phyloP scores from a whole-genome alignment of 2,329 filamentous ascomycete genomes.

The Septoria petroselini region DNA sequence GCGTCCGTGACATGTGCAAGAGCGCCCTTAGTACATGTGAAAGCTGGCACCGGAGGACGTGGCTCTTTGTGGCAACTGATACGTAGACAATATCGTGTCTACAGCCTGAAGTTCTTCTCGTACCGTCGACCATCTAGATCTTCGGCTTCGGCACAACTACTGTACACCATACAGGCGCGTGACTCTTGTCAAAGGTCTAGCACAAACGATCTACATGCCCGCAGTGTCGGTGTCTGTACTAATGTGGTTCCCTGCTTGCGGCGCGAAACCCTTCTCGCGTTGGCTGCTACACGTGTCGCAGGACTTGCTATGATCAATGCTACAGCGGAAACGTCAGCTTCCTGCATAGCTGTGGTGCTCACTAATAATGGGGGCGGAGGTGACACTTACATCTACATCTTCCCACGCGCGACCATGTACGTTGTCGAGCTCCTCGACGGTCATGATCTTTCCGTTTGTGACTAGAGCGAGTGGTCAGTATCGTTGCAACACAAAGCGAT shows the following conservation, averaged over 20 bases:
- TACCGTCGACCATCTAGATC: slow-evolving; percentile 1
- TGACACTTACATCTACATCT: slow-evolving; percentile 52
- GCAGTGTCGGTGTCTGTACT: neutral
- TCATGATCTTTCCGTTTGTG: slow-evolving; percentile 86
- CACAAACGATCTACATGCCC: slow-evolving; percentile 5
- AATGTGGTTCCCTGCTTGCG: neutral
- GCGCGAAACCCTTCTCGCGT: neutral
- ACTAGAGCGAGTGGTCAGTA: slow-evolving; percentile 44
- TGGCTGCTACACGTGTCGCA: slow-evolving; percentile 1
- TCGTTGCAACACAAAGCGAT: neutral
- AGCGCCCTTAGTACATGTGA: neutral
- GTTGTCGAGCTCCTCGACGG: slow-evolving; percentile 75
- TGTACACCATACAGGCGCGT: slow-evolving; percentile 3
- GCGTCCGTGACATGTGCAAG: too few species aligned
- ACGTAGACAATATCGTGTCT: slow-evolving; percentile 2
- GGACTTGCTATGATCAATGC: slow-evolving; percentile 20
- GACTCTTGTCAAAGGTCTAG: too few species aligned
- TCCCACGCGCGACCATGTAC: slow-evolving; percentile 92
- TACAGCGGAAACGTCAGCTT: slow-evolving; percentile 22
- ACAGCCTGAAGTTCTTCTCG: neutral
- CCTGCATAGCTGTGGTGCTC: slow-evolving; percentile 1
- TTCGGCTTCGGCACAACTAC: slow-evolving; percentile 6
- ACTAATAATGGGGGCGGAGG: neutral
- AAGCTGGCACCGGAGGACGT: neutral
- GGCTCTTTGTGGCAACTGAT: neutral